Evolutionary conservation across 139 green algal species (phyloP), one percentile per base, ranked within the genome.

Genomic region (Auxenochlorella protothecoides): DNA sequence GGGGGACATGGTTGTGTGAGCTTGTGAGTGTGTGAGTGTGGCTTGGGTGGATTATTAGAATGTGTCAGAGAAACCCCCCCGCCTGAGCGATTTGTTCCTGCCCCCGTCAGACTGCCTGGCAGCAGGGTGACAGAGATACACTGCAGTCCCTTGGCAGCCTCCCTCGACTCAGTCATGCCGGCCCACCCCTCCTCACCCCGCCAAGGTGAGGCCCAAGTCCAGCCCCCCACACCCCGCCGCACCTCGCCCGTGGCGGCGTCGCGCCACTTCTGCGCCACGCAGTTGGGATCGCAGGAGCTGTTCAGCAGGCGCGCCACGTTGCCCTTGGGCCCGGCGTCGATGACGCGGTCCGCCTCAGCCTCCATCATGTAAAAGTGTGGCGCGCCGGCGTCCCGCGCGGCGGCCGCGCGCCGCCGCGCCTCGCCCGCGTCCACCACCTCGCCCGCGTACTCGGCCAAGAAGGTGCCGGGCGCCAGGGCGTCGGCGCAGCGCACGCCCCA

Each of bases 341-440:
- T 92, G 76, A 92, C 89, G 60, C 90, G 78, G 55, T 85, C 72
- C 72, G 72, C 57, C 16, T 7, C 5, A 2, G 93, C 82, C 79
- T 94, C 89, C 90, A 96, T 96, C 76, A 95, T 91, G 85, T 96
- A 96, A 67, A 91, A 94, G 78, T 92, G 81, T 53, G 80, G 85
- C 72, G 86, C 76, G 51, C 79, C 82, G 44, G 66, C 69, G 53
- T 76, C 72, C 16, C 85, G 84, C 4, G 83, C 81, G 13, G 82
- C 79, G 6, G 84, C 81, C 81, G 92, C 92, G 63, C 91, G 83
- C 13, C 70, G 69, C 56, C 71, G 55, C 68, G 88, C 79, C 81
- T 89, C 87, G 52, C 7, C 16, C 3, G 80, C 69, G 67, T 85
- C 78, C 51, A 92, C 79, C 15, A 91, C 75, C 80, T 93, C 84